Percentiles rank a stretch among this genome's conserved stretches.
phyloP scores from a whole-genome alignment of 1,139 yeast genomes.

The Entelexis sorbosivorans region DNA sequence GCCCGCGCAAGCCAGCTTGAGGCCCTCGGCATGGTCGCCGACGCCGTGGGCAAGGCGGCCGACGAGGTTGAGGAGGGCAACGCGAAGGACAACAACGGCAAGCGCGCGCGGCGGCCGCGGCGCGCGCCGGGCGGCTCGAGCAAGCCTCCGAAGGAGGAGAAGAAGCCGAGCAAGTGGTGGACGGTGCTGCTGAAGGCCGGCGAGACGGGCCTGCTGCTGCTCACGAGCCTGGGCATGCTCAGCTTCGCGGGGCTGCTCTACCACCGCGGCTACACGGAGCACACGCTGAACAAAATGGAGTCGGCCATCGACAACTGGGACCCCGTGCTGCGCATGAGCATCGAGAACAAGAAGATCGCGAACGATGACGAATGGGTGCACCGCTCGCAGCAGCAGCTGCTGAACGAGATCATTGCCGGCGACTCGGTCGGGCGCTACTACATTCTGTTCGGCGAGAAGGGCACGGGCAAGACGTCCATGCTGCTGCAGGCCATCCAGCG shows the following conservation, averaged over 20 bases:
- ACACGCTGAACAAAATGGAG: conserved; percentile 55
- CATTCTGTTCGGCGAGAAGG: conserved; percentile 70
- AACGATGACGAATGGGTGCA: conserved; percentile 35
- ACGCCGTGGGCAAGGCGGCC: conserved; percentile 16
- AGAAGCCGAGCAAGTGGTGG: background rate
- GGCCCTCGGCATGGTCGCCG: conserved; percentile 17
- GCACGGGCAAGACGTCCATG: conserved; percentile 74
- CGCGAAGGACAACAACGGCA: background rate
- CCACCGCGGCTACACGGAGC: conserved; percentile 50
- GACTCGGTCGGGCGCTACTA: conserved; percentile 55
- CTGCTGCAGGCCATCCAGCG: conserved; percentile 58
- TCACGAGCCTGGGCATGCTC: conserved; percentile 59
- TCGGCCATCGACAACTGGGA: conserved; percentile 59
- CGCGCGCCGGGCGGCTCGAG: conserved; percentile 21
- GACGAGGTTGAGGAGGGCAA: conserved; percentile 9
- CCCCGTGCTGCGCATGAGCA: conserved; percentile 49
- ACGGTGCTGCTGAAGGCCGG: conserved; percentile 39
- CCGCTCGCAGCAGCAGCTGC: conserved; percentile 53
- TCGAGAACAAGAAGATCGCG: conserved; percentile 34
- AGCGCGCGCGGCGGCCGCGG: conserved; percentile 19
- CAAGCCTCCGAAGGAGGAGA: background rate
- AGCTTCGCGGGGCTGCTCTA: conserved; percentile 64
- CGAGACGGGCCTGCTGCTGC: conserved; percentile 65
- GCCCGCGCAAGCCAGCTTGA: conserved; percentile 8
- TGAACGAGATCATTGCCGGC: conserved; percentile 60